Conservation (phyloP, 2,329 filamentous ascomycete genomes). For the Epichloe sibirici region DNA sequence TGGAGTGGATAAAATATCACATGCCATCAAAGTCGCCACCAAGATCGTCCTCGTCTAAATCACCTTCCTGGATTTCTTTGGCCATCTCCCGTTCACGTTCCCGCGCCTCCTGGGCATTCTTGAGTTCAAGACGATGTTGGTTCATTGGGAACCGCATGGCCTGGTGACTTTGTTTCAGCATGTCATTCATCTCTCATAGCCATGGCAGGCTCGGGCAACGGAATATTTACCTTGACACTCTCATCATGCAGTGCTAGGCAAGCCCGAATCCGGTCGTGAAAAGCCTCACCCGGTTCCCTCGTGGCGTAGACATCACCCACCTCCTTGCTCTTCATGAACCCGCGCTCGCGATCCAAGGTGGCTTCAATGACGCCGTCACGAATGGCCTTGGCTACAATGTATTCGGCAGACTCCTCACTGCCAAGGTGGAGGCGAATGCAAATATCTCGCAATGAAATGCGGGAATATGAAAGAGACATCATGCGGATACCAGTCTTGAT, state of each 20-base stretch:
- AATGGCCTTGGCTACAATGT: constrained; percentile 98
- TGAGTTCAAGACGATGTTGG: constrained; percentile 90
- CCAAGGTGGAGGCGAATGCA: constrained; percentile 89
- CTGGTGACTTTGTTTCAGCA: constrained; percentile 29
- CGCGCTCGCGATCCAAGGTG: constrained; percentile 81
- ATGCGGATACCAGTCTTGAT: constrained; percentile 99
- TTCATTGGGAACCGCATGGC: constrained; percentile 99
- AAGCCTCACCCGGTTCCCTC: constrained; percentile 87
- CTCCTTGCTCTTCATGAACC: constrained; percentile 98
- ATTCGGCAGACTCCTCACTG: constrained; percentile 94
- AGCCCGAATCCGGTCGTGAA: constrained; percentile 91
- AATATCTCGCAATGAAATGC: constrained; percentile 93
- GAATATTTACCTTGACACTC: constrained; percentile 75
- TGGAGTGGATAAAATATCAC: constrained; percentile 34
- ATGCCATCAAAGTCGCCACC: constrained; percentile 94
- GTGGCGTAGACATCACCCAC: constrained; percentile 93
- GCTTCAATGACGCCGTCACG: constrained; percentile 95
- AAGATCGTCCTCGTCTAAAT: constrained; percentile 92
- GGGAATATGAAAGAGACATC: constrained; percentile 96
- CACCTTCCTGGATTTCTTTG: constrained; percentile 97
- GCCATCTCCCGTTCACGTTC: constrained; percentile 94
- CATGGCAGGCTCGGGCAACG: neutral
- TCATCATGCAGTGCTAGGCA: constrained; percentile 90
- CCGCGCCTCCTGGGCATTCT: constrained; percentile 96
- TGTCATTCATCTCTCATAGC: neutral